phyloP scores from a whole-genome alignment of 148 eudicot genomes.

The Rhododendron ovatum region DNA sequence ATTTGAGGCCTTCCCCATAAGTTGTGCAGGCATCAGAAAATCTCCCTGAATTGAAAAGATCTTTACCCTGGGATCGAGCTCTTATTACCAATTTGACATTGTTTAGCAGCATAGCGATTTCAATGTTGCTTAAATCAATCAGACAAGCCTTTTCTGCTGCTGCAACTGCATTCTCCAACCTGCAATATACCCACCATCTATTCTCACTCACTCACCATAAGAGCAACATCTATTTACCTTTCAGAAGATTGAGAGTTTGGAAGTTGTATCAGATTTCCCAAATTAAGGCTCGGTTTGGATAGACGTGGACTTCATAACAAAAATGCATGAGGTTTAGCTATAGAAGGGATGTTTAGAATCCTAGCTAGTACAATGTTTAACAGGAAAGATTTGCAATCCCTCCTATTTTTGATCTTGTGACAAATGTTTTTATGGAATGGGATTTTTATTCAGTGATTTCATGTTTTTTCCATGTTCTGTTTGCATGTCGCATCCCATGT shows the following conservation, averaged over 20 bases:
- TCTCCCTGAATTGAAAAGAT: constrained; percentile 31
- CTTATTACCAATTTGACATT: constrained; percentile 31
- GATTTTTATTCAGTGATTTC: background rate
- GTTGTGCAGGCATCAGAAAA: constrained; percentile 37
- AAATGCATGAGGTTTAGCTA: background rate
- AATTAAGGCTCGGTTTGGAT: background rate
- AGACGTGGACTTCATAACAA: background rate
- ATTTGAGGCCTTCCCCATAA: constrained; percentile 43
- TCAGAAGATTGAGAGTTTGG: background rate
- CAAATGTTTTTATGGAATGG: background rate
- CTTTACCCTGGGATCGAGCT: constrained; percentile 35
- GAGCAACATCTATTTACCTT: background rate
- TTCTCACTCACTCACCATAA: background rate
- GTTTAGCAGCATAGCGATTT: constrained; percentile 33
- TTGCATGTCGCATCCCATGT: background rate
- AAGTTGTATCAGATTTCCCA: background rate
- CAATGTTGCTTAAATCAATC: constrained; percentile 29
- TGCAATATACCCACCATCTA: constrained; percentile 14
- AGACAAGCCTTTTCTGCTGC: constrained; percentile 34
- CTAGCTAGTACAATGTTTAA: background rate
- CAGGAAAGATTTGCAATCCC: background rate
- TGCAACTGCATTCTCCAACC: constrained; percentile 41
- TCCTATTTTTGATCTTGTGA: background rate
- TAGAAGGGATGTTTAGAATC: background rate
- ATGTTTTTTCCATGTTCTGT: background rate